Evolutionary conservation across 176 grass and related monocot genomes (phyloP).

Genomic region (Ensete ventricosum): DNA sequence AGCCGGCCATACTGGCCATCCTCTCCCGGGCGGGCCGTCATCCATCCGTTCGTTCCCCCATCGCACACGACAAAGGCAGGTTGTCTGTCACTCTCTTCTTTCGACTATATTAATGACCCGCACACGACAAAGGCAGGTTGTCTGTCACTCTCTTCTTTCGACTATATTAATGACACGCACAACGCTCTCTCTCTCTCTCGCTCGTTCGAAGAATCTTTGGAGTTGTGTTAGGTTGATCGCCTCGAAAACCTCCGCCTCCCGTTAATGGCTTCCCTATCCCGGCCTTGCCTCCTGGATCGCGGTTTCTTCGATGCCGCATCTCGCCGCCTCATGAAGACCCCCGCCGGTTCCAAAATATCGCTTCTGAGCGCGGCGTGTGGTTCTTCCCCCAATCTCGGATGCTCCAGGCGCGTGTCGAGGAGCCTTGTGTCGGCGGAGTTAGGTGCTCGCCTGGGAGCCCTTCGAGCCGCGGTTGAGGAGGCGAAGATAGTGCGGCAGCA

Average conservation of each 20-base stretch:
- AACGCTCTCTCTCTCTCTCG: no score
- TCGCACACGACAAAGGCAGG: no score
- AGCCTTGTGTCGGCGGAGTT: background rate
- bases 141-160: no score
- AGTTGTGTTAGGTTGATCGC: no score
- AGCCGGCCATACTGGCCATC: no score
- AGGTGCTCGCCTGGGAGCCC: background rate
- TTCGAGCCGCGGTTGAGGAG: background rate
- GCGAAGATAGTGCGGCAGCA: background rate
- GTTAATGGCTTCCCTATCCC: background rate
- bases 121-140: no score
- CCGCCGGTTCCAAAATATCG: background rate
- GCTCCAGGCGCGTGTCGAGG: background rate
- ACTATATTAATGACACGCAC: no score
- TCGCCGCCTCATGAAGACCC: background rate
- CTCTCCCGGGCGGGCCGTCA: no score
- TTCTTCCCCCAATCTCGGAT: background rate
- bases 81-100: no score
- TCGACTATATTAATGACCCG: no score
- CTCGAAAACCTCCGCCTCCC: background rate
- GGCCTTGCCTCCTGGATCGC: background rate
- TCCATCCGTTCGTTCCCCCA: no score
- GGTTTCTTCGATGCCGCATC: background rate
- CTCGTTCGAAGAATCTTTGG: no score
- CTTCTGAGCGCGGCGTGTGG: background rate